These are phyloP conservation scores for Rhododendron vialii DNA, from an alignment of 148 eudicot species.

Conservation along the genomic window DNA sequence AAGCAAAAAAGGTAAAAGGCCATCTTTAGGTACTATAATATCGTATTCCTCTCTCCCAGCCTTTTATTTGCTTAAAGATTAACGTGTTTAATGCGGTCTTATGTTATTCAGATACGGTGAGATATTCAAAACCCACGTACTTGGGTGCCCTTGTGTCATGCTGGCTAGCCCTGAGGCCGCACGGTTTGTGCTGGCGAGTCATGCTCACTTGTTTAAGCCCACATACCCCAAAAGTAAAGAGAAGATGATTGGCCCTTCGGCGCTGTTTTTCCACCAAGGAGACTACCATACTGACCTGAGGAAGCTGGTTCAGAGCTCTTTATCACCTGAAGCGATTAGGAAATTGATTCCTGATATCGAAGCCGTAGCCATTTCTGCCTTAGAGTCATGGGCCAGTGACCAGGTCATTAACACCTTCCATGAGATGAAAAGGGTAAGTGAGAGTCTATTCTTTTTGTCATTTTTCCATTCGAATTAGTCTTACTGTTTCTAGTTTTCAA, in stretches of 20 bases:
- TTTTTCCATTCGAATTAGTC: neutral
- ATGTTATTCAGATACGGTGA: slow-evolving; percentile 68
- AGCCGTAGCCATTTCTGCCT: slow-evolving; percentile 22
- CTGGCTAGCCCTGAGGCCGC: slow-evolving; percentile 71
- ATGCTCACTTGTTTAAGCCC: slow-evolving; percentile 76
- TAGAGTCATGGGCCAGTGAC: slow-evolving; percentile 31
- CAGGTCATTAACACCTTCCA: slow-evolving; percentile 32
- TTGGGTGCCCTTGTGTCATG: slow-evolving; percentile 92
- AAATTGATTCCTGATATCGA: slow-evolving; percentile 35
- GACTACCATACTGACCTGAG: slow-evolving; percentile 48
- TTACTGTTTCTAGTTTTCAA: neutral
- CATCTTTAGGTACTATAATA: neutral
- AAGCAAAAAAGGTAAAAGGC: slow-evolving; percentile 54
- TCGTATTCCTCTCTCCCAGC: neutral
- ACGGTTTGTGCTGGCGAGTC: slow-evolving; percentile 61
- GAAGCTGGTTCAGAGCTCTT: slow-evolving; percentile 43
- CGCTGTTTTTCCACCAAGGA: slow-evolving; percentile 83
- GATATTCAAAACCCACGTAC: slow-evolving; percentile 74
- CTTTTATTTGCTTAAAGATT: neutral
- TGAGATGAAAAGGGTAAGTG: slow-evolving; percentile 39
- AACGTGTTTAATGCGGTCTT: neutral
- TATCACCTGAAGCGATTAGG: slow-evolving; percentile 28
- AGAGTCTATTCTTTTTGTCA: neutral
- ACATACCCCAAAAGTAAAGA: slow-evolving; percentile 88
- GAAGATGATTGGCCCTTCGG: slow-evolving; percentile 63